These are phyloP conservation scores for Chrysoporthe austroafricana DNA, from an alignment of 2,329 filamentous ascomycete genomes.

Conservation along the genomic window DNA sequence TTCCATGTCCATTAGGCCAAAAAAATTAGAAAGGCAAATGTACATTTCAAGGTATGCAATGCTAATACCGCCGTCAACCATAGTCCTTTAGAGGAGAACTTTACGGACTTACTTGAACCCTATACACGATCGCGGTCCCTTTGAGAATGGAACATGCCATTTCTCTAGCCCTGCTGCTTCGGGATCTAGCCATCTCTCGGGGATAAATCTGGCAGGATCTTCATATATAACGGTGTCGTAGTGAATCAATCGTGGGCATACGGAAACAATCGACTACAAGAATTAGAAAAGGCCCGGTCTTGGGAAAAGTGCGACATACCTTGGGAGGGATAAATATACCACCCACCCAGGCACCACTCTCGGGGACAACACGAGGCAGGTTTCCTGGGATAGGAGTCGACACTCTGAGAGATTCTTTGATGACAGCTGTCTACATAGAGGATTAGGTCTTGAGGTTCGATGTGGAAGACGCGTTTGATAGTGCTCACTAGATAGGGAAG, in stretches of 20 bases:
- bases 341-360: not conserved
- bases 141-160: slow-evolving; percentile 9
- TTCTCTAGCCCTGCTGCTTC: not conserved
- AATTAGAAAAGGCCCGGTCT: not conserved
- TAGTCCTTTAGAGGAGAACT: no score
- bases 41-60: not conserved
- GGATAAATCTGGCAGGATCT: not conserved
- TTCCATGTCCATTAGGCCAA: not conserved
- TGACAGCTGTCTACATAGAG: slow-evolving; percentile 2
- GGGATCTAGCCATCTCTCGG: not conserved
- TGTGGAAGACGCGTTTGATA: not conserved
- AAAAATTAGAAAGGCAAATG: not conserved
- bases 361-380: slow-evolving; percentile 5
- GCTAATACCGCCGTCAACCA: not conserved
- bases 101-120: not conserved
- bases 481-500: not conserved
- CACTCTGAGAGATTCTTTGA: slow-evolving; percentile 11
- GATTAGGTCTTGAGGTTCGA: not conserved
- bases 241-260: not conserved
- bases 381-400: slow-evolving; percentile 1
- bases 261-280: not conserved
- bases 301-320: not conserved
- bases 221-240: not conserved
- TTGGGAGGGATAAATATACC: not conserved
- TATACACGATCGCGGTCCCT: not conserved